Evolutionary conservation across 2,329 filamentous ascomycete species (phyloP), one percentile per base, ranked within the genome.

Genomic region (Fusarium floridanum): DNA sequence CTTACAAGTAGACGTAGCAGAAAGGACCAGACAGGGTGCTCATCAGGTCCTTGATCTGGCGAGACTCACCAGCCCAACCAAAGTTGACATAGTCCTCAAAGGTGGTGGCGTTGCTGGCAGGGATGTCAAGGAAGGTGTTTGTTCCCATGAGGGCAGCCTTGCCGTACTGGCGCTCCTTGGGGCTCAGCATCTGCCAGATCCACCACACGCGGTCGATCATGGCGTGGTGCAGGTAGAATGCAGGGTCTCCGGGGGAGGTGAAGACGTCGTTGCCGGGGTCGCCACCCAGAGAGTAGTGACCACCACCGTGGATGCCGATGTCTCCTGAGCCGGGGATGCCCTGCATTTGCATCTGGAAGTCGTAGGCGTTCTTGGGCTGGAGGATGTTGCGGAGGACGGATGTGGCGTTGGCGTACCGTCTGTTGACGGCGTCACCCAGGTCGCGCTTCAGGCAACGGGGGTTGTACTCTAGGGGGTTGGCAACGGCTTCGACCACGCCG

Each of bases 261-360:
- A 78, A 85, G 57, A 85, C 81, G 62, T 85, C 84, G 4, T 81
- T 80, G 32, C 82, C 84, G 1, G 84, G 84, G 68, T 86, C 85
- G 32, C 85, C 85, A 1, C 81, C 80, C 1, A 85, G 78, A 24
- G 81, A 79, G 71, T 82, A 85, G 72, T 86, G 84, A 1, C 83
- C 84, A 1, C 78, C 83, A 5, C 79, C 79, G 66, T 84, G 84
- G 16, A 85, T 80, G 71, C 81, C 80, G 8, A 79, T 76, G 5
- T 73, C 78, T 16, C 75, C 80, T 9, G 64, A 67, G 29, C 76
- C 76, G 7, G 77, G 75, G 32, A 80, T 62, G 67, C 79, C 82
- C 76, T 88, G 85, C 85, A 88, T 86, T 50, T 76, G 76, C 71
- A 81, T 82, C 79, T 88, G 85, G 78, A 88, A 88, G 53, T 80